These are phyloP conservation scores for Nissolia schottii DNA, from an alignment of 306 rosid genomes.

Conservation along the genomic window DNA sequence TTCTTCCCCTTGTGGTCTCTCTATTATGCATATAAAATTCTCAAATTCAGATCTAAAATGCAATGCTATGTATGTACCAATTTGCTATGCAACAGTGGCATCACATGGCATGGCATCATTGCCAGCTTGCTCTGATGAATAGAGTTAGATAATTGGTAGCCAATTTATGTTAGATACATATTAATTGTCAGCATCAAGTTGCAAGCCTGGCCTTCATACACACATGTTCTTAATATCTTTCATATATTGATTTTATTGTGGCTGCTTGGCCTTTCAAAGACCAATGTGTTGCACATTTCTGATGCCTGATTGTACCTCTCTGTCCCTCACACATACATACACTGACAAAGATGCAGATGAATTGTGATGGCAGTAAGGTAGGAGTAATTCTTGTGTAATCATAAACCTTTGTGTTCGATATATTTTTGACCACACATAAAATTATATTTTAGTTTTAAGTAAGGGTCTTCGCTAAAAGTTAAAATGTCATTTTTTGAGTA, in stretches of 20 bases:
- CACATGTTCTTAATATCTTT: background rate
- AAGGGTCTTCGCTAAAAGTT: no score
- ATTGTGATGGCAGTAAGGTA: background rate
- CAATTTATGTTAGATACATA: background rate
- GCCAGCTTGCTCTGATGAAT: conserved; percentile 35
- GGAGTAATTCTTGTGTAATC: no score
- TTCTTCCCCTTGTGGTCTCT: background rate
- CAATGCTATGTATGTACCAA: background rate
- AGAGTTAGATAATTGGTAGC: conserved; percentile 13
- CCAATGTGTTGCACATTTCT: background rate
- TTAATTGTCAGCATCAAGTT: conserved; percentile 21
- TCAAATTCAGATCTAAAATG: conserved; percentile 9
- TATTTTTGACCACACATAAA: no score
- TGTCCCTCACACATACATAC: background rate
- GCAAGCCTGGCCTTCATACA: background rate
- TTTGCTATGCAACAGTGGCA: background rate
- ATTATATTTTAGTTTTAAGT: no score
- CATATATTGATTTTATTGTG: background rate
- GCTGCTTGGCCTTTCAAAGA: background rate
- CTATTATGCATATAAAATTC: conserved; percentile 7
- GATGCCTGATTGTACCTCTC: background rate
- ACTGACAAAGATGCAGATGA: background rate
- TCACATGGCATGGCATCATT: conserved; percentile 36
- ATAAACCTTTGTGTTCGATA: no score
- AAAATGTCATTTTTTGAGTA: no score